Evolutionary conservation across 805 yeast genomes (phyloP).

Genomic region (Candida pseudofarinosa): DNA sequence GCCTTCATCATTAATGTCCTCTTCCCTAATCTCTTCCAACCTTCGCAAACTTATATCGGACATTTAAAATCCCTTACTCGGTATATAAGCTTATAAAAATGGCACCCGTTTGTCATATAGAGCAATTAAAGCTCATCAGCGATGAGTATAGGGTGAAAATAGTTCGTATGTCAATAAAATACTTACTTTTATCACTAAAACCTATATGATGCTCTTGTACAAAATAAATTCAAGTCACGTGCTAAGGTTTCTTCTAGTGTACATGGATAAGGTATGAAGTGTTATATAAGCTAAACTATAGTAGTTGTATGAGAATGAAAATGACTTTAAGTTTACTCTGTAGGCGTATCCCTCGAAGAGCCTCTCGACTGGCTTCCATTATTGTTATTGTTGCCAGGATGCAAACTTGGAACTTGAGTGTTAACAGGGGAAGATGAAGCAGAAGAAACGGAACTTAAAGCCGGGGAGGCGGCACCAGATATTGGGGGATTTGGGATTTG

Average conservation of each 20-base stretch:
- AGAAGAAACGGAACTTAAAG: not conserved
- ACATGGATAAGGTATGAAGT: too few relatives aligned
- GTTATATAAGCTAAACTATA: too few relatives aligned
- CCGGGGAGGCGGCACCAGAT: slow-evolving; percentile 1
- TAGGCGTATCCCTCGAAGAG: not conserved
- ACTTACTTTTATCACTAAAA: too few relatives aligned
- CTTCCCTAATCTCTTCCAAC: not conserved
- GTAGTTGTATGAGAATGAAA: too few relatives aligned
- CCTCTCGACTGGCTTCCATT: not conserved
- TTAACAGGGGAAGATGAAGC: slow-evolving; percentile 1
- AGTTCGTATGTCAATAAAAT: too few relatives aligned
- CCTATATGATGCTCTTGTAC: too few relatives aligned
- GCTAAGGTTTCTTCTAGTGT: too few relatives aligned
- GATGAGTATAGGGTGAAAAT: not conserved
- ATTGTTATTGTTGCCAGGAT: not conserved
- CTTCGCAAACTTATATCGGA: not conserved
- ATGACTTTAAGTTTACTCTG: not conserved
- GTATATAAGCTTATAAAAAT: not conserved
- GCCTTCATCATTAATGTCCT: not conserved
- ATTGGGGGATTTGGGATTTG: not conserved
- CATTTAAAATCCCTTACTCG: not conserved
- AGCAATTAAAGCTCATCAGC: not conserved
- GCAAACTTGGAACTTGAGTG: not conserved
- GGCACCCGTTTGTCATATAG: not conserved
- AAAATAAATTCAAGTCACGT: too few relatives aligned